Base-by-base conservation (phyloP, 2,329 filamentous ascomycete genomes). In the Aspergillus nomiae region DNA sequence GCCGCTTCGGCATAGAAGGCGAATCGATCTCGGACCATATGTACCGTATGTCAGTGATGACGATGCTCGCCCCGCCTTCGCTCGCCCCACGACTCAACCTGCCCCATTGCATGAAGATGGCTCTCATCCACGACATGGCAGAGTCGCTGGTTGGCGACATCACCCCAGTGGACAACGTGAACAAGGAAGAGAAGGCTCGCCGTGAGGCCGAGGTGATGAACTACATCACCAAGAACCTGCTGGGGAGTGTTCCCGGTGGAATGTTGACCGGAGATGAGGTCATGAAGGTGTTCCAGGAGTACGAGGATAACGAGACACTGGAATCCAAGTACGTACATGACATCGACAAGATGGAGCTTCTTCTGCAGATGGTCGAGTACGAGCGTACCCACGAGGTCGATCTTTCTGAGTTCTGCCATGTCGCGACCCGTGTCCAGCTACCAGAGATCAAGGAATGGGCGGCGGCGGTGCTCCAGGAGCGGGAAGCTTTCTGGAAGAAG, bases 41-140 rank as follows among this genome's bases (percentile, higher is more conserved):
- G 95, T 99, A 98, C 81, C 93, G 95, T 80, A 99, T 99, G 95
- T 92, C 94, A 56, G 87, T 99, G 70, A 92, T 99, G 78, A 93
- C 92, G 67, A 92, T 99, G 89, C 87, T 97, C 68, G 93, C 92
- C 2, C 94, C 95, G 1, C 85, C 91, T 0, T 81, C 90, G 1
- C 86, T 97, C 12, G 84, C 88, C 2, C 80, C 87, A 0, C 86
- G 86, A 45, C 84, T 98, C 73, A 90, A 98, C 75, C 85, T 97
- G 45, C 80, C 86, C 30, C 90, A 89, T 70, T 99, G 95, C 83
- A 94, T 92, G 71, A 92, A 92, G 80, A 97, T 99, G 94, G 94
- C 93, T 30, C 85, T 99, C 38, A 84, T 99, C 51, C 95, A 99
- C 82, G 95, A 99, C 81, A 97, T 99, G 92, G 95, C 95, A 12